These are phyloP conservation scores for Senecio squalidus DNA, from an alignment of 140 eudicot genomes.

Conservation along the genomic window DNA sequence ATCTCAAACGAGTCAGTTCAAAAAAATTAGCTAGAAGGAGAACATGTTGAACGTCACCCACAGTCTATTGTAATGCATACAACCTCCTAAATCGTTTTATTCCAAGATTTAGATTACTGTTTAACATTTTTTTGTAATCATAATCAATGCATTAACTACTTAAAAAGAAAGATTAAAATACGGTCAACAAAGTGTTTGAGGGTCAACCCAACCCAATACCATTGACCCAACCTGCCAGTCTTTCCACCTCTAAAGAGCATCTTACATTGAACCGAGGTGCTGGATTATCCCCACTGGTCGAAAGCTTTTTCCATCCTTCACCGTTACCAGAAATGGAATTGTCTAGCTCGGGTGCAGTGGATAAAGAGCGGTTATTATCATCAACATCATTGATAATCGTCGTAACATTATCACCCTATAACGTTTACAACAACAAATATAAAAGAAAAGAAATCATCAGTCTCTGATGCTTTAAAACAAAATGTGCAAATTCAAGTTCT, in stretches of 20 bases:
- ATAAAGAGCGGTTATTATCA: constrained; percentile 48
- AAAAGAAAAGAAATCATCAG: neutral
- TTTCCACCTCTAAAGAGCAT: neutral
- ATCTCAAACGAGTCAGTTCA: neutral
- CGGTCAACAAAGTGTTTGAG: neutral
- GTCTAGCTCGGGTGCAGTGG: constrained; percentile 49
- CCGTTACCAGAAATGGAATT: constrained; percentile 50
- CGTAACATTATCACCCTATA: constrained; percentile 56
- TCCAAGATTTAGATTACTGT: no score
- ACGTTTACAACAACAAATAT: constrained; percentile 9
- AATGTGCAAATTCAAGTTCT: constrained; percentile 10
- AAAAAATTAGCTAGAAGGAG: neutral
- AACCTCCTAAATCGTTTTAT: no score
- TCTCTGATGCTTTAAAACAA: neutral
- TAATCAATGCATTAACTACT: neutral
- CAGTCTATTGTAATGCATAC: no score
- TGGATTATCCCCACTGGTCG: constrained; percentile 81
- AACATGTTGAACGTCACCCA: no score
- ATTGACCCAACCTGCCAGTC: neutral
- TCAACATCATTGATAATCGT: constrained; percentile 38
- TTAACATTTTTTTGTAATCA: no score
- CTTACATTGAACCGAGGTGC: constrained; percentile 88
- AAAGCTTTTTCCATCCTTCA: constrained; percentile 79
- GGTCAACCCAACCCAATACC: neutral
- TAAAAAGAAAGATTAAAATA: neutral